phyloP scores from a whole-genome alignment of 495 filamentous ascomycete genomes.

The Penicillium bovifimosum region DNA sequence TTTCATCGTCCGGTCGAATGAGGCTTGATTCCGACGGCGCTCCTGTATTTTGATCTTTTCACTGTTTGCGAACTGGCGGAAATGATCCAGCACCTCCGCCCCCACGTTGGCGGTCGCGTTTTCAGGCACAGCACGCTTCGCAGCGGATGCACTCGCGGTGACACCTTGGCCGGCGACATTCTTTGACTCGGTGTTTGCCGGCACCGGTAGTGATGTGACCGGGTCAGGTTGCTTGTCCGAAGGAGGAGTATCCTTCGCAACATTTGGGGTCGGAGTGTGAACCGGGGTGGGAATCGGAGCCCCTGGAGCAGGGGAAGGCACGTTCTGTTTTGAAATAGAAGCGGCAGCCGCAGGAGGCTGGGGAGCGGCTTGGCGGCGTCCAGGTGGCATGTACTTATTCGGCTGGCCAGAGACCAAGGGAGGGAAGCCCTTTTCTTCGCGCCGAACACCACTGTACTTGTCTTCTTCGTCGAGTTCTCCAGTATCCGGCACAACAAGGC shows the following conservation, averaged over 20 bases:
- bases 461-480: slow-evolving; percentile 84
- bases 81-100: slow-evolving; percentile 67
- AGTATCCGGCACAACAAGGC: slow-evolving; percentile 58
- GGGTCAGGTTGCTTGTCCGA: slow-evolving; percentile 31
- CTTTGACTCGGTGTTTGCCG: slow-evolving; percentile 40
- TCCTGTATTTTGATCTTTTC: slow-evolving; percentile 71
- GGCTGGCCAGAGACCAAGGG: slow-evolving; percentile 55
- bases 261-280: slow-evolving; percentile 16
- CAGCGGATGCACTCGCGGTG: slow-evolving; percentile 4
- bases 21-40: slow-evolving; percentile 60
- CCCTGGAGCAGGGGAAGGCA: slow-evolving; percentile 9
- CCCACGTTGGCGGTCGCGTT: slow-evolving; percentile 76
- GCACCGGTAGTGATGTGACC: slow-evolving; percentile 10
- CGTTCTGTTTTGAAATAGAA: slow-evolving; percentile 54
- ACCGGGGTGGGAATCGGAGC: not conserved
- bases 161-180: slow-evolving; percentile 18
- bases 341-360: slow-evolving; percentile 63
- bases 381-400: slow-evolving; percentile 88
- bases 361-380: slow-evolving; percentile 68
- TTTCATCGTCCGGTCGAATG: slow-evolving; percentile 78
- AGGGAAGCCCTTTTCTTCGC: slow-evolving; percentile 62
- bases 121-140: slow-evolving; percentile 31
- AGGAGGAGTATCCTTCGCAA: slow-evolving; percentile 28
- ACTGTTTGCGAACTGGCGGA: slow-evolving; percentile 72
- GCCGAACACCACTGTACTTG: slow-evolving; percentile 90